These are phyloP conservation scores for Metschnikowia arizonensis DNA, from an alignment of 805 yeast genomes.

Conservation along the genomic window DNA sequence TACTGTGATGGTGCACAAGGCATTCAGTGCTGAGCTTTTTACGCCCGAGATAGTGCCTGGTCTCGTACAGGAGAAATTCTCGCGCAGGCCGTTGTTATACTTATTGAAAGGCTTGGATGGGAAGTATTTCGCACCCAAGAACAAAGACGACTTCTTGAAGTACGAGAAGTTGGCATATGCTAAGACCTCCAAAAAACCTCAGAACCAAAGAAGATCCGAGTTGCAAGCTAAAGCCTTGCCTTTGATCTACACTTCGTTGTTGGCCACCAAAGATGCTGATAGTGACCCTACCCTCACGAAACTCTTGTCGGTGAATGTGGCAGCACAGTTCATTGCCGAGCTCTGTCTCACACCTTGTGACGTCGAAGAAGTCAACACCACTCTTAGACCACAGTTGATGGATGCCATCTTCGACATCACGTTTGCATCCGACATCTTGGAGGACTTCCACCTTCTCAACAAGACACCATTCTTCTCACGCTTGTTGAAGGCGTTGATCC, in stretches of 20 bases:
- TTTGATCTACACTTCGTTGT: slow-evolving; percentile 52
- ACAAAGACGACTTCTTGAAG: slow-evolving; percentile 53
- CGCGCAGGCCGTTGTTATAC: slow-evolving; percentile 85
- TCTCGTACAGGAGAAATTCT: slow-evolving; percentile 64
- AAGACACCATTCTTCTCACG: slow-evolving; percentile 69
- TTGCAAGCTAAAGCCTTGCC: slow-evolving; percentile 64
- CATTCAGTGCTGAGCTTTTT: slow-evolving; percentile 58
- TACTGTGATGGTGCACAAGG: slow-evolving; percentile 74
- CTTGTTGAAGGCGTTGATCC: slow-evolving; percentile 69
- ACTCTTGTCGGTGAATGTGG: slow-evolving; percentile 64
- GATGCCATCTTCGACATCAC: slow-evolving; percentile 52
- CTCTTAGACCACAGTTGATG: slow-evolving; percentile 46
- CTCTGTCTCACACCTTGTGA: slow-evolving; percentile 56
- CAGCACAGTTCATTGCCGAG: slow-evolving; percentile 81
- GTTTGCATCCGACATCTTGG: slow-evolving; percentile 61
- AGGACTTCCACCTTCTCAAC: slow-evolving; percentile 63
- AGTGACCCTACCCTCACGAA: slow-evolving; percentile 43
- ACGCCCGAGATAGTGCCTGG: slow-evolving; percentile 48
- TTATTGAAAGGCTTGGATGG: slow-evolving; percentile 74
- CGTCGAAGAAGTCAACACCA: slow-evolving; percentile 35
- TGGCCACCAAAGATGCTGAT: slow-evolving; percentile 24
- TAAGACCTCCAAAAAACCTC: slow-evolving; percentile 82
- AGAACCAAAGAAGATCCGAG: slow-evolving; percentile 69
- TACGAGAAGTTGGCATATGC: slow-evolving; percentile 55
- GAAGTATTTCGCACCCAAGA: slow-evolving; percentile 71